A percentile compares a stretch with the other conserved stretches of the same genome.
These are phyloP conservation scores for Pneumocystis wakefieldiae DNA, from an alignment of 1,139 yeast species.

Conservation along the genomic window DNA sequence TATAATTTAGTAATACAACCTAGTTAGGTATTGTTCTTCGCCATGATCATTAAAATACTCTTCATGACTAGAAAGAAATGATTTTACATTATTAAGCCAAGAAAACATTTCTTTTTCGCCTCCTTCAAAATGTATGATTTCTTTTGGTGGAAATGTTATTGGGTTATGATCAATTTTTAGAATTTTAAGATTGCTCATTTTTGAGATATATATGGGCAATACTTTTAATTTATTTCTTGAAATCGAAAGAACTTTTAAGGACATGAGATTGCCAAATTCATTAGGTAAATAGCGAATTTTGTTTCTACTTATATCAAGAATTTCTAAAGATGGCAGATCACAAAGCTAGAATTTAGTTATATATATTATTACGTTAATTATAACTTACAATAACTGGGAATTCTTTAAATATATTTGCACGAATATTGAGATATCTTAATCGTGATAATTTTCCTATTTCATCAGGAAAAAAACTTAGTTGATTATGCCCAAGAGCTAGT, in stretches of 20 bases:
- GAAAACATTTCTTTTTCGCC: constrained; percentile 28
- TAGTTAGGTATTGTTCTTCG: not conserved
- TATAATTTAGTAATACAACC: not conserved
- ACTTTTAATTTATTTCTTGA: constrained; percentile 46
- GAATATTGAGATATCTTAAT: constrained; percentile 50
- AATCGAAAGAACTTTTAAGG: constrained; percentile 45
- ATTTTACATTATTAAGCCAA: constrained; percentile 41
- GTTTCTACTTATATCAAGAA: constrained; percentile 54
- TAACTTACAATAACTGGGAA: constrained; percentile 35
- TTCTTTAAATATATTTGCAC: constrained; percentile 39
- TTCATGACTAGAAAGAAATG: constrained; percentile 18
- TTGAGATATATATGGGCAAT: constrained; percentile 43
- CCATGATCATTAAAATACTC: not conserved
- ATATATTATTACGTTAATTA: constrained; percentile 6
- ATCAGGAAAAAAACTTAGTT: constrained; percentile 10
- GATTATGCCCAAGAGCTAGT: constrained; percentile 10
- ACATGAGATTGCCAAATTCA: constrained; percentile 20
- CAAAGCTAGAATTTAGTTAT: constrained; percentile 15
- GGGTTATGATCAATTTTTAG: constrained; percentile 65
- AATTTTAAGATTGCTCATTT: constrained; percentile 39
- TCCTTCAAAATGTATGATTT: constrained; percentile 22
- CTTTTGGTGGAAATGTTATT: constrained; percentile 36
- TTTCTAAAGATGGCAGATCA: constrained; percentile 39
- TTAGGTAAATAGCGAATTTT: constrained; percentile 32
- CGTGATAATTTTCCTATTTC: constrained; percentile 30